Conservation (phyloP, 73 alveolate genomes). For the Durusdinium trenchii region DNA sequence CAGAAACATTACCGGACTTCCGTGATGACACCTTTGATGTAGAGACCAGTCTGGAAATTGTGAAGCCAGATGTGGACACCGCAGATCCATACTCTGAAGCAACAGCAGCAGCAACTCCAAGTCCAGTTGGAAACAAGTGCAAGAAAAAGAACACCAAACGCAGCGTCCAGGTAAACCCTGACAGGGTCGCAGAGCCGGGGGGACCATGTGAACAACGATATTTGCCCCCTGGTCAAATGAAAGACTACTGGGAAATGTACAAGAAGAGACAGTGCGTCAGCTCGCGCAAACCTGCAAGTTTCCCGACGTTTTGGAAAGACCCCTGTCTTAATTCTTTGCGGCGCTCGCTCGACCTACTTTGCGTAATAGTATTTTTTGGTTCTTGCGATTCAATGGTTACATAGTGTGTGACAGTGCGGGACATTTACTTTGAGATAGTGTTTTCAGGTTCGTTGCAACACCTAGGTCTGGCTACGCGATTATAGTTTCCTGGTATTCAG, state of each 20-base stretch:
- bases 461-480: not conserved
- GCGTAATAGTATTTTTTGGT: not conserved
- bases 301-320: conserved; percentile 11
- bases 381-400: not conserved
- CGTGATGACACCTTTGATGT: too few relatives aligned
- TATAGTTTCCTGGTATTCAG: not conserved
- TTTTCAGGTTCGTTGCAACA: too few relatives aligned
- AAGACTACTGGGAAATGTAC: not conserved
- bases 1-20: too few relatives aligned
- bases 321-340: not conserved
- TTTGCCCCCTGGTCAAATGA: conserved; percentile 27
- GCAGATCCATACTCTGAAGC: too few relatives aligned
- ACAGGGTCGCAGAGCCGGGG: not conserved
- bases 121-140: too few relatives aligned
- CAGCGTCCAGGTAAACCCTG: not conserved
- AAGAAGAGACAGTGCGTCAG: not conserved
- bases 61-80: too few relatives aligned
- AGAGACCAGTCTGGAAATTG: too few relatives aligned
- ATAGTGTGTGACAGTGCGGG: not conserved
- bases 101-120: too few relatives aligned
- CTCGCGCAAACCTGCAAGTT: not conserved
- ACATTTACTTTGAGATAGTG: too few relatives aligned
- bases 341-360: not conserved
- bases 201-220: not conserved
- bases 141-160: too few relatives aligned